Evolutionary conservation across 2,329 filamentous ascomycete genomes (phyloP).

Genomic region (Fusarium sp.): DNA sequence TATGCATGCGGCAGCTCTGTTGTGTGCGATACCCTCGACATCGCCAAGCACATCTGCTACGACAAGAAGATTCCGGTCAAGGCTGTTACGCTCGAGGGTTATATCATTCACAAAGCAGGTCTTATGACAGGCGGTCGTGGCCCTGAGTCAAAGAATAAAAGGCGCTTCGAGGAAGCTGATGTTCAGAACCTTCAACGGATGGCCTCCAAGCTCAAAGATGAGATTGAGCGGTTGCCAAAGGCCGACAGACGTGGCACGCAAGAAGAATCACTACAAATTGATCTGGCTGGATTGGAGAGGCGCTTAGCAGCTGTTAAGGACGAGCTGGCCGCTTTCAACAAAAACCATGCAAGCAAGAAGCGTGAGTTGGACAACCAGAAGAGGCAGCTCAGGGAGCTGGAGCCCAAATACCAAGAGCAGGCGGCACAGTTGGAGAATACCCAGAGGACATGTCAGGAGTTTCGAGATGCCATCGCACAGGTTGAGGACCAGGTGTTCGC

Average conservation of each 20-base stretch:
- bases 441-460: constrained; percentile 59
- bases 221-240: constrained; percentile 81
- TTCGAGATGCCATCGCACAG: constrained; percentile 70
- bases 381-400: constrained; percentile 75
- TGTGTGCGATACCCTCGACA: constrained; percentile 85
- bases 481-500: constrained; percentile 90
- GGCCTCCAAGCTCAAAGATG: constrained; percentile 76
- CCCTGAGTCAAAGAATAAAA: constrained; percentile 75
- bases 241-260: constrained; percentile 76
- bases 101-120: constrained; percentile 94
- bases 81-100: constrained; percentile 93
- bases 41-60: constrained; percentile 91
- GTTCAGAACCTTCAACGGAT: constrained; percentile 83
- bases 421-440: constrained; percentile 69
- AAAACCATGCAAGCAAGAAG: constrained; percentile 84
- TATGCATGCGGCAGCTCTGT: constrained; percentile 96
- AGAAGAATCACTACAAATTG: constrained; percentile 81
- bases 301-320: constrained; percentile 74
- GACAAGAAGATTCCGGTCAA: constrained; percentile 86
- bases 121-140: constrained; percentile 95
- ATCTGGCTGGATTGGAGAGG: constrained; percentile 80
- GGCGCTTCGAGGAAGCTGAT: constrained; percentile 88
- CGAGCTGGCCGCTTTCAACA: constrained; percentile 78
- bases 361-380: constrained; percentile 79
- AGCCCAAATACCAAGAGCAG: constrained; percentile 80